These are phyloP conservation scores for Thecaphora thlaspeos DNA, from an alignment of 1,284 basidiomycete genomes.

Conservation along the genomic window DNA sequence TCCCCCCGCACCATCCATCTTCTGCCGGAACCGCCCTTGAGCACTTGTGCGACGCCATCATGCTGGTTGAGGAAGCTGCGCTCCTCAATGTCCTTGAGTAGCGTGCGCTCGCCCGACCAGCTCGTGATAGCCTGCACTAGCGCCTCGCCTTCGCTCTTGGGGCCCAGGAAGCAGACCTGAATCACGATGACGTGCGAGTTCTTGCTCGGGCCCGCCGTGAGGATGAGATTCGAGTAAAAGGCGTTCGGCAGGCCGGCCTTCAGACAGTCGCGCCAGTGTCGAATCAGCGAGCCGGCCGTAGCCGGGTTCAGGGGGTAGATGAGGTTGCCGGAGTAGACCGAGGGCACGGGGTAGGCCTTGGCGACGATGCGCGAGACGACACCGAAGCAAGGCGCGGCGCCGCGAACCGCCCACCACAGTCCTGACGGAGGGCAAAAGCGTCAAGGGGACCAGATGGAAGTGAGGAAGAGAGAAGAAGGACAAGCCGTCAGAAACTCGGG, in stretches of 20 bases:
- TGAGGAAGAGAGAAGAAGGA: not conserved
- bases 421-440: constrained; percentile 34
- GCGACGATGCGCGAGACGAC: constrained; percentile 81
- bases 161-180: constrained; percentile 81
- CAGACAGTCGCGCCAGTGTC: constrained; percentile 87
- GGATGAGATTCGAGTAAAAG: constrained; percentile 81
- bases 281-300: constrained; percentile 80
- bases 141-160: constrained; percentile 69
- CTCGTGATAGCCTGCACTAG: constrained; percentile 77
- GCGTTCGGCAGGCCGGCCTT: constrained; percentile 71
- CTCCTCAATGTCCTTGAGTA: constrained; percentile 84
- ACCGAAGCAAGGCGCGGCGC: constrained; percentile 78
- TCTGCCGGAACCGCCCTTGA: constrained; percentile 70
- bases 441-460: not conserved
- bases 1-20: constrained; percentile 47
- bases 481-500: too few relatives aligned
- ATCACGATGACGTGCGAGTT: constrained; percentile 69
- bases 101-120: constrained; percentile 72
- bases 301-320: constrained; percentile 81
- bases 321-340: constrained; percentile 84
- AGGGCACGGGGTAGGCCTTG: constrained; percentile 80
- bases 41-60: constrained; percentile 81
- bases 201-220: constrained; percentile 71
- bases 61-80: constrained; percentile 84
- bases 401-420: constrained; percentile 84